phyloP scores from a whole-genome alignment of 805 yeast species.

The Vanderwaltozyma verrucispora region DNA sequence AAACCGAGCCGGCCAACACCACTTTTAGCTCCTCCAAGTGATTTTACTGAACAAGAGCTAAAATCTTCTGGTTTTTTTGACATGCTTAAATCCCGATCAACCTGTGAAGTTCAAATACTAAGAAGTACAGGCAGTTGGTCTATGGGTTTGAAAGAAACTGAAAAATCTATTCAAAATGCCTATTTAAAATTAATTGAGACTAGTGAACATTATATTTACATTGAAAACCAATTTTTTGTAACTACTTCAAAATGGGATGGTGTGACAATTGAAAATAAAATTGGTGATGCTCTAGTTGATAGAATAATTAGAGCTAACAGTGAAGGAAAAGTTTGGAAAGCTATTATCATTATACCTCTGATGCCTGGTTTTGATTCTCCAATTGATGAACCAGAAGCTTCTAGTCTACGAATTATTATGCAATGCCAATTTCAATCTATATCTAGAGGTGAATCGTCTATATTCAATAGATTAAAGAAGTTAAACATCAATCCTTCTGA shows the following conservation, averaged over 20 bases:
- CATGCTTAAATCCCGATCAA: slow-evolving; percentile 47
- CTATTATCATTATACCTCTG: slow-evolving; percentile 81
- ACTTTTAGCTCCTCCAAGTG: slow-evolving; percentile 83
- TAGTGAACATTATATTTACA: slow-evolving; percentile 84
- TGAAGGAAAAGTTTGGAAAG: slow-evolving; percentile 74
- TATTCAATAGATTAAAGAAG: slow-evolving; percentile 69
- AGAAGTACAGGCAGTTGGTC: slow-evolving; percentile 95
- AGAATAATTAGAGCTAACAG: slow-evolving; percentile 82
- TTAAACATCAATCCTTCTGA: slow-evolving; percentile 83
- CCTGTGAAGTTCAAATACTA: slow-evolving; percentile 84
- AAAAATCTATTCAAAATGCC: slow-evolving; percentile 86
- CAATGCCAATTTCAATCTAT: slow-evolving; percentile 93
- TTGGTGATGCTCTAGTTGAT: slow-evolving; percentile 94
- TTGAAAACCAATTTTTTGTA: slow-evolving; percentile 91
- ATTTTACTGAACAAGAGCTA: slow-evolving; percentile 64
- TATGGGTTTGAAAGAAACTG: slow-evolving; percentile 73
- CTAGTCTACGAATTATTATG: slow-evolving; percentile 92
- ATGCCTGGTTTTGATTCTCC: slow-evolving; percentile 97
- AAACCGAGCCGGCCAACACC: slow-evolving; percentile 94
- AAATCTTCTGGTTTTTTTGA: slow-evolving; percentile 36
- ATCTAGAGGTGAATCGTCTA: slow-evolving; percentile 79
- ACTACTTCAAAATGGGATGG: slow-evolving; percentile 86
- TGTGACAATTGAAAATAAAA: slow-evolving; percentile 70
- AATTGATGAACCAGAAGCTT: slow-evolving; percentile 88
- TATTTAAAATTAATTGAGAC: slow-evolving; percentile 84